Percentiles rank a stretch among this genome's conserved stretches.
Evolutionary conservation across 78 protist genomes (phyloP).

Genomic region (Speleostelium caveatum): DNA sequence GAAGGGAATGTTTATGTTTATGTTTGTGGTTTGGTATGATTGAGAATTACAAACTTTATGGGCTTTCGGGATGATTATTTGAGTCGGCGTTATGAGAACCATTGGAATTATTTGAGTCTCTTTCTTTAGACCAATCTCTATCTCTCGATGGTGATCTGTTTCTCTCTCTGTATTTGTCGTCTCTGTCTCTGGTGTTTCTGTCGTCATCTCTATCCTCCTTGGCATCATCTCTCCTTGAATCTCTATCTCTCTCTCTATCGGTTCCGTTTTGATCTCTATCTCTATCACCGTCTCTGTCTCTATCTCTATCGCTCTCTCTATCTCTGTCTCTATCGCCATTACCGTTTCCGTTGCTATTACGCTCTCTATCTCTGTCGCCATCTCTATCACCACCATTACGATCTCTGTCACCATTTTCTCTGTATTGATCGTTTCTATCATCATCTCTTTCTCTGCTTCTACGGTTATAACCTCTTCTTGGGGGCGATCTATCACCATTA

Average conservation of each 20-base stretch:
- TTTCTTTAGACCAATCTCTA: not conserved
- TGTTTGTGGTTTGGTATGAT: too few relatives aligned
- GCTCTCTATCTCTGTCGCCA: not conserved
- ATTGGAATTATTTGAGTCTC: too few relatives aligned
- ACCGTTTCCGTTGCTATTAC: not conserved
- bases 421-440: not conserved
- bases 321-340: not conserved
- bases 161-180: not conserved
- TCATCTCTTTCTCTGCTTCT: constrained; percentile 13
- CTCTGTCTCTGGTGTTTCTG: constrained; percentile 17
- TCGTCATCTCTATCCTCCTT: constrained; percentile 14
- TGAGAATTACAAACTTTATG: too few relatives aligned
- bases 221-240: not conserved
- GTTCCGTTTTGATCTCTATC: not conserved
- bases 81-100: too few relatives aligned
- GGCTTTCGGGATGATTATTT: too few relatives aligned
- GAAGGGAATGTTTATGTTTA: too few relatives aligned
- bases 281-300: not conserved
- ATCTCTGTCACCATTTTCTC: not conserved
- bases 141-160: not conserved
- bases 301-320: not conserved
- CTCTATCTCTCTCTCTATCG: not conserved
- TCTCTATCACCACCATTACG: not conserved
- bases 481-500: not conserved
- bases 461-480: constrained; percentile 3